Conservation (phyloP, 2,329 filamentous ascomycete species). For the Alternaria sp. region DNA sequence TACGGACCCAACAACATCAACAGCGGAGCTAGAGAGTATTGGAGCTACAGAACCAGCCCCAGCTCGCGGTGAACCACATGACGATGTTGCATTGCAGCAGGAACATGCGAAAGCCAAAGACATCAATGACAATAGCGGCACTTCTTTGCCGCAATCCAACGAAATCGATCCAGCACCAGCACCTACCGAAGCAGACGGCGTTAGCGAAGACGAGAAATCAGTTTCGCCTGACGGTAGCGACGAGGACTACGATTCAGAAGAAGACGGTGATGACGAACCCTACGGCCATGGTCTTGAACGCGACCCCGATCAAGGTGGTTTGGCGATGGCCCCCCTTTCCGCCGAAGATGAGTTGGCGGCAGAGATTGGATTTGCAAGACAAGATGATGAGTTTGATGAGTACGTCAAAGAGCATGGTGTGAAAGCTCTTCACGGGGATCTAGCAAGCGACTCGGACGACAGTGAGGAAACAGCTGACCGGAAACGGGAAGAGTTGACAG, state of each 20-base stretch:
- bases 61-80: neutral
- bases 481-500: neutral
- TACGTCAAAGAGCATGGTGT: too few relatives aligned
- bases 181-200: neutral
- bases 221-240: neutral
- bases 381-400: neutral
- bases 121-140: neutral
- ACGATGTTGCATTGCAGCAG: neutral
- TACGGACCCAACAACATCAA: neutral
- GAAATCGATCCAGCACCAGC: neutral
- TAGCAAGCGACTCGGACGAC: neutral
- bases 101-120: neutral
- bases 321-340: neutral
- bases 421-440: too few relatives aligned
- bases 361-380: too few relatives aligned
- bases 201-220: neutral
- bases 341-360: too few relatives aligned
- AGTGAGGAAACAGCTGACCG: neutral
- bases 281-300: neutral
- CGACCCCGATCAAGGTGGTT: neutral
- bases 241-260: neutral
- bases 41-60: neutral
- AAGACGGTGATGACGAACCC: neutral
- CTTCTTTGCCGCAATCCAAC: neutral
- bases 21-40: neutral